A percentile compares a stretch with the other conserved stretches of the same genome.
Evolutionary conservation across 2,329 filamentous ascomycete genomes (phyloP).

Genomic region (Phyllosticta citrichinensis): DNA sequence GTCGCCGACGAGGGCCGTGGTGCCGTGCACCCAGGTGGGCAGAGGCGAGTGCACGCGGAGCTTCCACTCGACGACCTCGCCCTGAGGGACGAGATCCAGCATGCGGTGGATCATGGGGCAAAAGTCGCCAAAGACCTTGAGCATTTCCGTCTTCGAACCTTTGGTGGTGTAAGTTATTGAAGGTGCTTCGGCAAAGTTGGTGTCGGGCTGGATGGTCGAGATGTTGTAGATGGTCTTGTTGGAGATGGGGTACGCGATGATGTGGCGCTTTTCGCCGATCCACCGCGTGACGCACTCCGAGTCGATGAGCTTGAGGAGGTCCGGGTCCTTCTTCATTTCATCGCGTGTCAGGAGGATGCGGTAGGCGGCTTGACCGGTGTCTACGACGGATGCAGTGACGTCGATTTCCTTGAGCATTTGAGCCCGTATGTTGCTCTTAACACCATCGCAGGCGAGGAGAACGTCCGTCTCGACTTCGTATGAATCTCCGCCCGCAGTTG

Average conservation of each 20-base stretch:
- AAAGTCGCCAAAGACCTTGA: conserved; percentile 50
- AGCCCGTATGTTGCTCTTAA: conserved; percentile 37
- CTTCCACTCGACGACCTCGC: conserved; percentile 59
- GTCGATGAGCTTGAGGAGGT: conserved; percentile 57
- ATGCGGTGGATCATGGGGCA: conserved; percentile 51
- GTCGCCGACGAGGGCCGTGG: conserved; percentile 46
- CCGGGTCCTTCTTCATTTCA: conserved; percentile 56
- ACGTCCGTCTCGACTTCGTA: conserved; percentile 43
- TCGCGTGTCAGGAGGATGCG: conserved; percentile 64
- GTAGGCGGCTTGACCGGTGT: conserved; percentile 69
- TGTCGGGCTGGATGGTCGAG: conserved; percentile 51
- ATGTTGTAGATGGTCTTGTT: conserved; percentile 59
- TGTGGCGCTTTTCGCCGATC: conserved; percentile 66
- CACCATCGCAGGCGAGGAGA: conserved; percentile 38
- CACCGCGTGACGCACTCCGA: conserved; percentile 60
- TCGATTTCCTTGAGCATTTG: conserved; percentile 46
- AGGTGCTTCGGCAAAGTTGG: conserved; percentile 46
- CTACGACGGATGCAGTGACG: conserved; percentile 46
- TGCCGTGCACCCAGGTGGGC: conserved; percentile 49
- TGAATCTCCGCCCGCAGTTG: conserved; percentile 43
- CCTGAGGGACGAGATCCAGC: conserved; percentile 51
- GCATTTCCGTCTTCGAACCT: conserved; percentile 51
- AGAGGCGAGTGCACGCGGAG: conserved; percentile 52
- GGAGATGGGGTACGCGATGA: conserved; percentile 67
- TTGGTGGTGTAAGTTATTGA: conserved; percentile 54